Conservation (phyloP, 2,329 filamentous ascomycete species). For the Claviceps maximensis region DNA sequence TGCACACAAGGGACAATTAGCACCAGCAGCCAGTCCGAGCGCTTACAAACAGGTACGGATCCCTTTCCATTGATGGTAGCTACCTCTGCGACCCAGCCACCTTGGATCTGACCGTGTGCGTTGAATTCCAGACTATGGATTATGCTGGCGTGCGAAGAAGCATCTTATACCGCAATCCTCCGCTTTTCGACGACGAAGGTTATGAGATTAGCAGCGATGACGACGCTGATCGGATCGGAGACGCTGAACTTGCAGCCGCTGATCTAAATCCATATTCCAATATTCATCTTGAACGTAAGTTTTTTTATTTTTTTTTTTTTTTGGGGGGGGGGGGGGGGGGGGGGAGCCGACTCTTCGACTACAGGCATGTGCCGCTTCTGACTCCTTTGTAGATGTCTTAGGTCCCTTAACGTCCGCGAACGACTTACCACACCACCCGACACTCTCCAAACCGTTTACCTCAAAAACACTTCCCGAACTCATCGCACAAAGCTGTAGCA, state of each 20-base stretch:
- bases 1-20: conserved; percentile 55
- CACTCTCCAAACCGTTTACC: conserved; percentile 60
- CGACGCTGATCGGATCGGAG: conserved; percentile 49
- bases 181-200: conserved; percentile 62
- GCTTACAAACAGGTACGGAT: conserved; percentile 55
- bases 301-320: neutral
- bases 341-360: neutral
- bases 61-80: conserved; percentile 1
- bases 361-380: conserved; percentile 13
- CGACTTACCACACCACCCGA: conserved; percentile 61
- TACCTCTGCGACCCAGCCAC: neutral
- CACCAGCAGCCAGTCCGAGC: conserved; percentile 50
- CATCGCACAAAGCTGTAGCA: conserved; percentile 52
- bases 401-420: conserved; percentile 63
- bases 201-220: conserved; percentile 64
- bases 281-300: conserved; percentile 56
- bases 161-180: conserved; percentile 62
- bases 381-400: conserved; percentile 45
- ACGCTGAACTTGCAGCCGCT: conserved; percentile 48
- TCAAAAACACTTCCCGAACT: conserved; percentile 62
- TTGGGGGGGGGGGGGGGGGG: too few species aligned
- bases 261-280: conserved; percentile 64
- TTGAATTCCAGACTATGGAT: conserved; percentile 44
- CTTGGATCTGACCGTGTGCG: conserved; percentile 12
- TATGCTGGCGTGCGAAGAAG: conserved; percentile 60